Base-by-base conservation (phyloP, 208 protist species). In the Acanthamoeba royreba region DNA sequence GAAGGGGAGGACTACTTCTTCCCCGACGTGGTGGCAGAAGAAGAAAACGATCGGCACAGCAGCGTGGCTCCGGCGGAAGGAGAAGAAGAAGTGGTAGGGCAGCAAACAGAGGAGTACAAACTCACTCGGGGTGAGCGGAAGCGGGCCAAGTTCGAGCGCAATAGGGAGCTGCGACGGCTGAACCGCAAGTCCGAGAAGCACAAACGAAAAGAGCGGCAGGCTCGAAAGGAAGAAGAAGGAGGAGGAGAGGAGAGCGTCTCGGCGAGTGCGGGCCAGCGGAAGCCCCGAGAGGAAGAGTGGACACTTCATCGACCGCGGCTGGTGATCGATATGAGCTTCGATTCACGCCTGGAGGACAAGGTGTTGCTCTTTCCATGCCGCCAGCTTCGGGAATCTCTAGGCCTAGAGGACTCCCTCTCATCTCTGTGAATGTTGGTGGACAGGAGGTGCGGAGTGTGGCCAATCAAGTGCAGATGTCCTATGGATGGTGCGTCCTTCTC, bases 361-460 rank as follows among this genome's bases (percentile, higher is more conserved):
- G 85, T 91, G n/a, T n/a, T n/a, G n/a, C n/a, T n/a, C n/a, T n/a
- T n/a, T n/a, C n/a, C n/a, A n/a, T n/a, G n/a, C n/a, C n/a, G n/a
- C n/a, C n/a, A n/a, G n/a, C n/a, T n/a, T n/a, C n/a, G n/a, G n/a
- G n/a, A n/a, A 28, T 33, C 49, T n/a, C n/a, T 8, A 45, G 42
- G n/a, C n/a, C n/a, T n/a, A n/a, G n/a, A n/a, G n/a, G n/a, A n/a
- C n/a, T n/a, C n/a, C n/a, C n/a, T n/a, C n/a, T n/a, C n/a, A n/a
- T n/a, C n/a, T n/a, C n/a, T n/a, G n/a, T n/a, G n/a, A n/a, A n/a
- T n/a, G n/a, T n/a, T n/a, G n/a, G n/a, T n/a, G n/a, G n/a, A n/a
- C n/a, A 91, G 85, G 85, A 91, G 43, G 85, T 91, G 35, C 85
- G 49, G 13, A 91, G 85, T 25, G 85, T 91, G 49, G 85, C 85